Base-by-base conservation (phyloP, 2,329 filamentous ascomycete species). In the Waltergamsia citrina region DNA sequence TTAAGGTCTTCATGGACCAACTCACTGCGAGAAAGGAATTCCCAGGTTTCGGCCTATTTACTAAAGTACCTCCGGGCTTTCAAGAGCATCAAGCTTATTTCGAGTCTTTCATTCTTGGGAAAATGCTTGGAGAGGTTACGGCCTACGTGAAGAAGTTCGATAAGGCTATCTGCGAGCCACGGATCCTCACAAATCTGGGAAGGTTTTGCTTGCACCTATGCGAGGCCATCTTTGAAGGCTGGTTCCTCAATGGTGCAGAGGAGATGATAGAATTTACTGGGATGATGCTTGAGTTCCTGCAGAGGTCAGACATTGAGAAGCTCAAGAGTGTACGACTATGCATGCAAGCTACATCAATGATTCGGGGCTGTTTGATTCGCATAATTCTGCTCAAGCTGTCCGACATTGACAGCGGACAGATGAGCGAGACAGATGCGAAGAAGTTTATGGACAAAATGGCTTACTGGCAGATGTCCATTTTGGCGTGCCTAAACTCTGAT, bases 11-110 rank as follows among this genome's bases (percentile, higher is more conserved):
- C 48, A 71, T 83, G 32, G 88, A 95, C 47, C 86, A 96, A 46
- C 63, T 96, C 1, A 74, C 94, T 27, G 72, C 71, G 20, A 78
- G 86, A 18, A 94, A 94, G 52, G 92, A 98, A 34, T 98, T 96
- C 50, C 69, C 81, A 3, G 90, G 92, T 0, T 83, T 98, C 34
- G 79, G 81, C 0, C 62, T 98, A 8, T 94, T 85, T 49, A 64
- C 85, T 34, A 94, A 92, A 52, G 82, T 90, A 0, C 92, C 93
- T 2, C 86, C 92, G 1, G 88, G 90, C 0, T 94, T 94, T 48
- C 77, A 90, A 44, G 92, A 96, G 51, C 87, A 96, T 45, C 88
- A 95, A 48, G 86, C 87, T 1, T 94, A 88, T 52, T 95, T 98
- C 44, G 86, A 94, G 51, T 94, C 92, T 0, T 95, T 88, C 50